Base-by-base conservation (phyloP, 108 stramenopile species). In the Cylindrotheca closterium region DNA sequence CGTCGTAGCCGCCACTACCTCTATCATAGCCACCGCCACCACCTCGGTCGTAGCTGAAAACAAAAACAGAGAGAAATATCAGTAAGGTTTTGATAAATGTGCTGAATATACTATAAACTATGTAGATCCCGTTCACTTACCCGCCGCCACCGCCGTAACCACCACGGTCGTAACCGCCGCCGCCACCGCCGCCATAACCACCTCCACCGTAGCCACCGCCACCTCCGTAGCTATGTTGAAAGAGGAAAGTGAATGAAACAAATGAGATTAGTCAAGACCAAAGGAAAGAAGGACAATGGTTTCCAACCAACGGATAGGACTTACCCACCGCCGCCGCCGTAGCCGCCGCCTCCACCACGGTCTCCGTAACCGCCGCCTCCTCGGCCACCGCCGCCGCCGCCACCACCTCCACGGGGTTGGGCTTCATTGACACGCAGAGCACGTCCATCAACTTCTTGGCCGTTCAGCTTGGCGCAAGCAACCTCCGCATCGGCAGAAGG, bases 401-500 rank as follows among this genome's bases (percentile, higher is more conserved):
- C 78, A 26, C 67, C 65, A 42, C 61, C 68, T 58, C 87, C 88
- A 47, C 88, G 88, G 42, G 93, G 88, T 60, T 94, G 89, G 30
- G 93, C 93, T 50, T 90, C 90, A 55, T 94, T 92, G n/a, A 94
- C 93, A 53, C 88, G 84, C 4, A 94, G 71, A 21, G 83, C 61
- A 47, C 93, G 73, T 73, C 93, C 93, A 69, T 94, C 88, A 51
- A 94, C 42, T 74, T 94, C 93, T 30, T 76, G 75, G 26, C 93
- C 93, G 63, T 88, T 87, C 4, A 91, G 67, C 51, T 87, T 83
- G 47, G 72, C 68, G 51, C 89, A 90, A 42, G 94, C 94, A 30
- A 75, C 61, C 64, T 85, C 77, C 17, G 91, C 94, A 62, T 89
- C 91, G 45, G 81, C 77, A 19, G 94, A 63, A 10, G 83, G 81